Percentiles rank a stretch among this genome's conserved stretches.
Evolutionary conservation across 2,329 filamentous ascomycete genomes (phyloP).

Genomic region (Diplocarpon mali): DNA sequence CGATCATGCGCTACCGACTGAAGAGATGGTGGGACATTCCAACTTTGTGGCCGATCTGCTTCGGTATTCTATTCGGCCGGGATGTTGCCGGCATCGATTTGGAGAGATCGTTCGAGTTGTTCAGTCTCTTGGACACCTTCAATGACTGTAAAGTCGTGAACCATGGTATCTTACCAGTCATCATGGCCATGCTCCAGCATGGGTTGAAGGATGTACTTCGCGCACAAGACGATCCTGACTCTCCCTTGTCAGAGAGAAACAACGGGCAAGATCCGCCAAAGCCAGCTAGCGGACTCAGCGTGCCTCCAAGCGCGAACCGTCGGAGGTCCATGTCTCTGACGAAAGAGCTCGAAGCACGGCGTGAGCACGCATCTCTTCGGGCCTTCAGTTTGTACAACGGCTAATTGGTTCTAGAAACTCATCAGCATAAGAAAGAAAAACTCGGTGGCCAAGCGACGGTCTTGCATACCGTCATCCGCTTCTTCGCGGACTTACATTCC

Average conservation of each 20-base stretch:
- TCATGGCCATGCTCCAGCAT: constrained; percentile 78
- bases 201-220: constrained; percentile 63
- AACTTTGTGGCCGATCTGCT: constrained; percentile 75
- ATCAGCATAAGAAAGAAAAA: constrained; percentile 35
- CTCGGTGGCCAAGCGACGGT: constrained; percentile 51
- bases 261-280: constrained; percentile 15
- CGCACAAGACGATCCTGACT: constrained; percentile 48
- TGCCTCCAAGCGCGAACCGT: constrained; percentile 16
- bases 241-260: constrained; percentile 30
- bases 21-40: constrained; percentile 84
- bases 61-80: constrained; percentile 77
- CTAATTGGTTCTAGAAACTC: constrained; percentile 26
- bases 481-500: constrained; percentile 68
- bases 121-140: constrained; percentile 65
- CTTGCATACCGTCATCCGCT: constrained; percentile 65
- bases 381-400: neutral
- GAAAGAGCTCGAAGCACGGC: constrained; percentile 43
- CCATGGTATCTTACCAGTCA: constrained; percentile 67
- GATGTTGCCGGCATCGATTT: constrained; percentile 69
- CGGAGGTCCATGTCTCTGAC: constrained; percentile 55
- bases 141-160: constrained; percentile 56
- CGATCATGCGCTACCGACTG: constrained; percentile 70
- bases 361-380: constrained; percentile 30
- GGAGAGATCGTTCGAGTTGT: constrained; percentile 62
- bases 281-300: constrained; percentile 14